Evolutionary conservation across 2,329 filamentous ascomycete genomes (phyloP).

Genomic region (Lasiodiplodia hormozganensis): DNA sequence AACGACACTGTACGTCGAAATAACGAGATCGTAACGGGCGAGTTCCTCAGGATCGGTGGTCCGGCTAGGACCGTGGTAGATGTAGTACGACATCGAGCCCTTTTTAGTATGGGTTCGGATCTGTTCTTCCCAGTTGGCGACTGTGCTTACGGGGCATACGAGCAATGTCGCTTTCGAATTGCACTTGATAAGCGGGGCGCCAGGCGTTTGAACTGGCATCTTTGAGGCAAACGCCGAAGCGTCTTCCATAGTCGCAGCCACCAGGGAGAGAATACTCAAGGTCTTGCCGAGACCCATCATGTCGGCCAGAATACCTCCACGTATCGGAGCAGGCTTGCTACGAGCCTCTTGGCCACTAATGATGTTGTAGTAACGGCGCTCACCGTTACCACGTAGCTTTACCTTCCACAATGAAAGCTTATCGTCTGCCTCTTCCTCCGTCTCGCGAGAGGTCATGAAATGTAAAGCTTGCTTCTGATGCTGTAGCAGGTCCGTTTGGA

Average conservation of each 20-base stretch:
- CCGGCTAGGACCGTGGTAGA: conserved; percentile 85
- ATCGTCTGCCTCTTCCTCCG: conserved; percentile 63
- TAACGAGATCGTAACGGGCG: conserved; percentile 78
- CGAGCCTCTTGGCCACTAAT: conserved; percentile 69
- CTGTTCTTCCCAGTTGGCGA: conserved; percentile 94
- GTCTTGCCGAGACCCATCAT: conserved; percentile 62
- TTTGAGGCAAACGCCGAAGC: conserved; percentile 67
- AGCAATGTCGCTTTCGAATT: conserved; percentile 85
- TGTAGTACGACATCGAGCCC: conserved; percentile 71
- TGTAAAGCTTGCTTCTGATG: conserved; percentile 91
- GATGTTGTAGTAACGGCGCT: conserved; percentile 76
- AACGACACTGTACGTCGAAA: conserved; percentile 92
- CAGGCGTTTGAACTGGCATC: conserved; percentile 49
- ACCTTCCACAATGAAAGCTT: conserved; percentile 81
- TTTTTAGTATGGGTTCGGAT: conserved; percentile 79
- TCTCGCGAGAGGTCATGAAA: conserved; percentile 84
- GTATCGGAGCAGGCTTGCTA: conserved; percentile 44
- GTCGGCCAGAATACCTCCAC: conserved; percentile 58
- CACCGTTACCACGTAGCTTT: conserved; percentile 62
- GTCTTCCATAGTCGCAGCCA: conserved; percentile 67
- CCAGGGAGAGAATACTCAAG: conserved; percentile 80
- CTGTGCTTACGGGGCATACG: conserved; percentile 86
- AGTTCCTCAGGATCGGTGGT: conserved; percentile 71
- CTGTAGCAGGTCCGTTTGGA: conserved; percentile 71
- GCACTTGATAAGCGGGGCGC: conserved; percentile 43